Evolutionary conservation across 2,329 filamentous ascomycete species (phyloP).

Genomic region (Penicillium sp.): DNA sequence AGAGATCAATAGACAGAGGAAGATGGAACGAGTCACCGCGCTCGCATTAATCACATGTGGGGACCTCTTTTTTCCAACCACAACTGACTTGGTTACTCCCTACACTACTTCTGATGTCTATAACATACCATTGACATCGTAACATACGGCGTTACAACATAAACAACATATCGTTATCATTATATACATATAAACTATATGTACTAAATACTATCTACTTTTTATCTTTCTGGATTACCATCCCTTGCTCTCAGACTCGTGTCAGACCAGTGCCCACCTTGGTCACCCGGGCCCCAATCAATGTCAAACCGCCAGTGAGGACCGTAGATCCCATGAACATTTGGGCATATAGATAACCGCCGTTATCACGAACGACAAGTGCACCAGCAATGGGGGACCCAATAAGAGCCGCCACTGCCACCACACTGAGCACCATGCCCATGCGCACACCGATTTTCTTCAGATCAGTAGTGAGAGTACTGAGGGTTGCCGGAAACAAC

Average conservation of each 20-base stretch:
- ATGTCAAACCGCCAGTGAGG: slow-evolving; percentile 44
- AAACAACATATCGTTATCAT: too few relatives aligned
- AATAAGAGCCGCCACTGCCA: slow-evolving; percentile 55
- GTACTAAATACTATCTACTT: too few relatives aligned
- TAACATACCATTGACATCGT: too few relatives aligned
- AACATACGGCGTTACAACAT: too few relatives aligned
- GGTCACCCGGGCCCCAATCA: slow-evolving; percentile 43
- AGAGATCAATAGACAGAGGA: too few relatives aligned
- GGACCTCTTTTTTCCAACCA: too few relatives aligned
- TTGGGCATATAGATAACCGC: slow-evolving; percentile 53
- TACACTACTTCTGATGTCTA: too few relatives aligned
- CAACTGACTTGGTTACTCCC: too few relatives aligned
- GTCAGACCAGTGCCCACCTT: slow-evolving; percentile 33
- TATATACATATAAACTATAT: too few relatives aligned
- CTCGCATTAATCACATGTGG: too few relatives aligned
- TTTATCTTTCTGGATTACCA: too few relatives aligned
- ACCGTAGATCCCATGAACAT: slow-evolving; percentile 51
- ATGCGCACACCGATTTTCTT: slow-evolving; percentile 57
- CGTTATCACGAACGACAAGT: slow-evolving; percentile 48
- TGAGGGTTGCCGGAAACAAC: slow-evolving; percentile 63
- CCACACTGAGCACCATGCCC: slow-evolving; percentile 56
- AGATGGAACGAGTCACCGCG: too few relatives aligned
- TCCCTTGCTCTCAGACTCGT: slow-evolving; percentile 29
- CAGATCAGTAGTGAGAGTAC: slow-evolving; percentile 54
- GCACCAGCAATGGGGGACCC: slow-evolving; percentile 57